phyloP scores from a whole-genome alignment of 805 yeast genomes.

The Clavispora santaluciae region DNA sequence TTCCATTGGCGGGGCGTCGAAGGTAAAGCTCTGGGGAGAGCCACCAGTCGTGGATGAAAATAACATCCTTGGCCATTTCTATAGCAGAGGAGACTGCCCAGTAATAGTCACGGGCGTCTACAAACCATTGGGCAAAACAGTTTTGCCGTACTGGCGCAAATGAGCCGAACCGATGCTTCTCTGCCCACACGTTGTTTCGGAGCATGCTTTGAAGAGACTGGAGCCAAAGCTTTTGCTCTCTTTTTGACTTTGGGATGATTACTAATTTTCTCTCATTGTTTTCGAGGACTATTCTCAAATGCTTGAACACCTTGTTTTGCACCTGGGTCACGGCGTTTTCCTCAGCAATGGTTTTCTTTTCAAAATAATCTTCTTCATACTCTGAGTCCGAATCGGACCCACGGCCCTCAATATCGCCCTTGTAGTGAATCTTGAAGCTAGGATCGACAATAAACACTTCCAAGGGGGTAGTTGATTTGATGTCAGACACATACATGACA shows the following conservation, averaged over 20 bases:
- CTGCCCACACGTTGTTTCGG: constrained; percentile 65
- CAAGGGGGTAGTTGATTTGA: constrained; percentile 78
- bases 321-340: constrained; percentile 17
- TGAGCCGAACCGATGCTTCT: constrained; percentile 71
- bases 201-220: constrained; percentile 68
- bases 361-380: constrained; percentile 37
- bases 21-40: constrained; percentile 88
- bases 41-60: constrained; percentile 99
- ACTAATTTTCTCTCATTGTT: constrained; percentile 77
- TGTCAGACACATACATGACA: constrained; percentile 78
- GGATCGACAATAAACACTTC: constrained; percentile 91
- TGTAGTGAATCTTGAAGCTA: constrained; percentile 53
- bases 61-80: constrained; percentile 88
- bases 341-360: constrained; percentile 21
- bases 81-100: constrained; percentile 95
- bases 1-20: constrained; percentile 92
- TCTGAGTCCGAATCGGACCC: constrained; percentile 39
- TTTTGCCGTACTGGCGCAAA: constrained; percentile 89
- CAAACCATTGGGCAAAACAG: constrained; percentile 93
- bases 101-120: constrained; percentile 92
- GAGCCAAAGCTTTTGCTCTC: constrained; percentile 69
- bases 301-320: constrained; percentile 48
- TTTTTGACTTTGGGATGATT: constrained; percentile 61
- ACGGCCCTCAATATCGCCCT: constrained; percentile 32
- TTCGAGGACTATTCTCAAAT: constrained; percentile 51